Evolutionary conservation across 2,329 filamentous ascomycete species (phyloP).

Genomic region (Nemania abortiva): DNA sequence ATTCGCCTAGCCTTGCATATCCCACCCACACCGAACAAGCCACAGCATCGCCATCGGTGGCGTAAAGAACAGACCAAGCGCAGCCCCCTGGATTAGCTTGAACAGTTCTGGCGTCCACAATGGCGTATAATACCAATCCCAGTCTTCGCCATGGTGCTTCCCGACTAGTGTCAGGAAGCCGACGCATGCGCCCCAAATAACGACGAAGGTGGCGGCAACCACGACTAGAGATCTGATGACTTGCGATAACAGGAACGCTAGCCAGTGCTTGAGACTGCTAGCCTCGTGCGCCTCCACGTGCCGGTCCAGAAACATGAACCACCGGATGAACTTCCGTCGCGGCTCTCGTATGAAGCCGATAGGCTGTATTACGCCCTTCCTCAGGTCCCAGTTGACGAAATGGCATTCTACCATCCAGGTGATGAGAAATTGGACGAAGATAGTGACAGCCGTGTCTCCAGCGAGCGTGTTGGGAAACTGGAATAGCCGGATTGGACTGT

Average conservation of each 20-base stretch:
- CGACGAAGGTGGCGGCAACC: slow-evolving; percentile 55
- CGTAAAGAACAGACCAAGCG: slow-evolving; percentile 61
- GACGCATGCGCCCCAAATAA: slow-evolving; percentile 60
- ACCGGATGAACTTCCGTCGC: slow-evolving; percentile 51
- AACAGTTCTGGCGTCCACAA: slow-evolving; percentile 63
- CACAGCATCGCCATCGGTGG: slow-evolving; percentile 63
- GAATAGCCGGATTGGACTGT: slow-evolving; percentile 60
- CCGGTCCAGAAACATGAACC: slow-evolving; percentile 59
- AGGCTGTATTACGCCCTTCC: slow-evolving; percentile 59
- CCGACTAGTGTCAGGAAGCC: slow-evolving; percentile 59
- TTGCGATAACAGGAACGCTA: slow-evolving; percentile 54
- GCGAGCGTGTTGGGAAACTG: slow-evolving; percentile 63
- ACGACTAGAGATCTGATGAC: slow-evolving; percentile 53
- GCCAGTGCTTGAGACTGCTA: slow-evolving; percentile 50
- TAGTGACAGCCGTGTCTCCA: slow-evolving; percentile 64
- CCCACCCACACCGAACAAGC: slow-evolving; percentile 64
- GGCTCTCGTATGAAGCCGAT: slow-evolving; percentile 60
- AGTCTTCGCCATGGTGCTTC: slow-evolving; percentile 49
- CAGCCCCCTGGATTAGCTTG: slow-evolving; percentile 62
- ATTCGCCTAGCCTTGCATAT: no score
- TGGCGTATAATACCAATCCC: slow-evolving; percentile 59
- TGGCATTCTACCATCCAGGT: slow-evolving; percentile 64
- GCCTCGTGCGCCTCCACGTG: slow-evolving; percentile 45
- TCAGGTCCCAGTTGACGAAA: slow-evolving; percentile 63
- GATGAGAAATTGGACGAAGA: slow-evolving; percentile 62